These are phyloP conservation scores for Leishmania mexicana DNA, from an alignment of 208 protist species.

Conservation along the genomic window DNA sequence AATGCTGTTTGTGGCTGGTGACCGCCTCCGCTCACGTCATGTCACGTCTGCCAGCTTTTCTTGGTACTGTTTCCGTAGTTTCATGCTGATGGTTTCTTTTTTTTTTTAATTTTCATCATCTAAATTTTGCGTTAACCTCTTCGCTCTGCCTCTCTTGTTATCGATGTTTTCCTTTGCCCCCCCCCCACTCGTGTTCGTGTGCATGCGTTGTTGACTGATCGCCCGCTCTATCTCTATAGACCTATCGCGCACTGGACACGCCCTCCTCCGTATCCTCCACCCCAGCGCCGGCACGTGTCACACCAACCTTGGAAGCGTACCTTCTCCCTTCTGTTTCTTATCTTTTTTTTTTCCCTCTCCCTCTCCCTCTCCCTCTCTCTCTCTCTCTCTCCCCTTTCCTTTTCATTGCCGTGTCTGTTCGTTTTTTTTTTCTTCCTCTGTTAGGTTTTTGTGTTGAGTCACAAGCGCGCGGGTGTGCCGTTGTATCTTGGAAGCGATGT, in stretches of 20 bases:
- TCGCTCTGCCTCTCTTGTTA: not conserved
- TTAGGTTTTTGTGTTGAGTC: too few species aligned
- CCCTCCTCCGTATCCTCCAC: not conserved
- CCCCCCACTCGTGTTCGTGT: not conserved
- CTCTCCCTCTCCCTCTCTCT: not conserved
- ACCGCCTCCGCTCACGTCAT: not conserved
- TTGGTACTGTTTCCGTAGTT: not conserved
- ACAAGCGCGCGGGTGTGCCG: too few species aligned
- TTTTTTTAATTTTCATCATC: not conserved
- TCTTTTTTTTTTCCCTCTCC: not conserved
- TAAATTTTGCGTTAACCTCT: not conserved
- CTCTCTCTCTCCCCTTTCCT: too few species aligned
- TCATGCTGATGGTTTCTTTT: not conserved
- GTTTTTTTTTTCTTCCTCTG: too few species aligned
- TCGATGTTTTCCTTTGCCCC: not conserved
- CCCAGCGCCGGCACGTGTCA: not conserved
- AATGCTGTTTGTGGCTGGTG: not conserved
- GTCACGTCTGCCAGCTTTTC: not conserved
- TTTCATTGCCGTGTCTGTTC: not conserved
- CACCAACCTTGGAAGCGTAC: not conserved
- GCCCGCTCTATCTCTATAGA: not conserved
- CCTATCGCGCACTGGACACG: not conserved
- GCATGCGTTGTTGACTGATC: not conserved
- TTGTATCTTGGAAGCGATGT: too few species aligned
- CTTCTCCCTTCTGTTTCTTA: not conserved